Evolutionary conservation across 768 basidiomycete species (phyloP).

Genomic region (Boletus fagicola): DNA sequence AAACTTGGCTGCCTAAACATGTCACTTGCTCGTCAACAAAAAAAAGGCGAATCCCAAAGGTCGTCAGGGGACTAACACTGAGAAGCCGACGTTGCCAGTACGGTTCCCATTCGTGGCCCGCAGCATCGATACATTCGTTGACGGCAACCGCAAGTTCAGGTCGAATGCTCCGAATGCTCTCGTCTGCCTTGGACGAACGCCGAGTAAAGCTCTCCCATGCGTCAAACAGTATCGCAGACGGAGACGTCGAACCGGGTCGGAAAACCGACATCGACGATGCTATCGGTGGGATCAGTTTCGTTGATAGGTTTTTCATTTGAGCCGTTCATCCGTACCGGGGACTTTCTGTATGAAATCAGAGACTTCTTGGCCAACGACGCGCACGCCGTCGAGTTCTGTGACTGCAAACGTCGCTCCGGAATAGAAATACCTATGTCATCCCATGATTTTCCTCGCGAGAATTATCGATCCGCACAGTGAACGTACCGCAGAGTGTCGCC

Average conservation of each 20-base stretch:
- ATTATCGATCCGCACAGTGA: slow-evolving; percentile 1
- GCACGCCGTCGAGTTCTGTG: slow-evolving; percentile 86
- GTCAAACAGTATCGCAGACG: slow-evolving; percentile 88
- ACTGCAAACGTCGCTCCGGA: slow-evolving; percentile 71
- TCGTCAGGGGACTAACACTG: slow-evolving; percentile 47
- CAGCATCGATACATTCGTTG: slow-evolving; percentile 91
- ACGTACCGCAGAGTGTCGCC: slow-evolving; percentile 82
- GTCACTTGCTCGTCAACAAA: neutral
- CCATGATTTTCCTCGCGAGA: slow-evolving; percentile 8
- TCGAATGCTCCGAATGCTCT: slow-evolving; percentile 84
- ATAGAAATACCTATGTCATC: slow-evolving; percentile 68
- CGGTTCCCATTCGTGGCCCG: slow-evolving; percentile 88
- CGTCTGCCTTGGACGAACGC: slow-evolving; percentile 89
- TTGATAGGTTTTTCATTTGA: neutral
- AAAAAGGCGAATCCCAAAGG: neutral
- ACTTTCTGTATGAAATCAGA: slow-evolving; percentile 95
- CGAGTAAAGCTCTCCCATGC: slow-evolving; percentile 86
- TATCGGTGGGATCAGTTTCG: slow-evolving; percentile 27
- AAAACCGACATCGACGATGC: slow-evolving; percentile 82
- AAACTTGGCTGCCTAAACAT: slow-evolving; percentile 85
- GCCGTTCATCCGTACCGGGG: slow-evolving; percentile 53
- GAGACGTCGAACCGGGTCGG: slow-evolving; percentile 87
- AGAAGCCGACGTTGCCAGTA: slow-evolving; percentile 86
- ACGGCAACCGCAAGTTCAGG: slow-evolving; percentile 85
- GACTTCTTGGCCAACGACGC: slow-evolving; percentile 74